A percentile compares a stretch with the other conserved stretches of the same genome.
Evolutionary conservation across 495 filamentous ascomycete genomes (phyloP).

Genomic region (Penicillium arizonense): DNA sequence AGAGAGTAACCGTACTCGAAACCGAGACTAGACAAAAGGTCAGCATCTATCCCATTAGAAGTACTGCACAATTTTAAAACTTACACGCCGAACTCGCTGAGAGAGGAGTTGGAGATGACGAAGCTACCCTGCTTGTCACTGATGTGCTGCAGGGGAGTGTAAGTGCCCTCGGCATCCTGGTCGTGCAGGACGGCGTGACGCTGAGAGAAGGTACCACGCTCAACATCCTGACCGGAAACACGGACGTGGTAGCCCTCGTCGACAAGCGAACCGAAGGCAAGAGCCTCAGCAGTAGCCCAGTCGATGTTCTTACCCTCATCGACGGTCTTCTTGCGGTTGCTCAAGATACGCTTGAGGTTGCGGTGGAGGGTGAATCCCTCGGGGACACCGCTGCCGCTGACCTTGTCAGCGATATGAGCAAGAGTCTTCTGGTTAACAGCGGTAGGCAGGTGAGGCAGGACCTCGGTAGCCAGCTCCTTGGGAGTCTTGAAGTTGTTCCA

Average conservation of each 20-base stretch:
- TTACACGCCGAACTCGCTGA: constrained; percentile 88
- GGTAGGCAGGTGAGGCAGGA: constrained; percentile 89
- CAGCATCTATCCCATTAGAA: constrained; percentile 13
- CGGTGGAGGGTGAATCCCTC: constrained; percentile 86
- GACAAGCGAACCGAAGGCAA: constrained; percentile 90
- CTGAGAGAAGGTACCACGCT: constrained; percentile 99
- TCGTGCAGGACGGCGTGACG: constrained; percentile 96
- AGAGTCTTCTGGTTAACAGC: constrained; percentile 68
- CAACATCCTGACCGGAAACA: constrained; percentile 96
- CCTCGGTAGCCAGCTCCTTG: constrained; percentile 93
- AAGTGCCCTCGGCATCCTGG: constrained; percentile 88
- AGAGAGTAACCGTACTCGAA: constrained; percentile 99
- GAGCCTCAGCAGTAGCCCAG: constrained; percentile 94
- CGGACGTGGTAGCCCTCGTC: constrained; percentile 93
- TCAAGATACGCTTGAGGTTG: constrained; percentile 95
- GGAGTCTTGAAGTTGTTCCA: constrained; percentile 99
- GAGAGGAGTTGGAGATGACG: constrained; percentile 94
- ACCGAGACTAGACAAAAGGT: constrained; percentile 59
- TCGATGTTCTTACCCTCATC: constrained; percentile 92
- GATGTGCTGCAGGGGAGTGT: constrained; percentile 88
- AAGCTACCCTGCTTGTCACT: constrained; percentile 88
- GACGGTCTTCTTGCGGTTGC: constrained; percentile 86
- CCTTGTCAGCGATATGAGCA: constrained; percentile 73
- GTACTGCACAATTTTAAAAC: constrained; percentile 19
- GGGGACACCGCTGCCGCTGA: constrained; percentile 66